Evolutionary conservation across 2,329 filamentous ascomycete genomes (phyloP).

Genomic region (Xylaria sp.): DNA sequence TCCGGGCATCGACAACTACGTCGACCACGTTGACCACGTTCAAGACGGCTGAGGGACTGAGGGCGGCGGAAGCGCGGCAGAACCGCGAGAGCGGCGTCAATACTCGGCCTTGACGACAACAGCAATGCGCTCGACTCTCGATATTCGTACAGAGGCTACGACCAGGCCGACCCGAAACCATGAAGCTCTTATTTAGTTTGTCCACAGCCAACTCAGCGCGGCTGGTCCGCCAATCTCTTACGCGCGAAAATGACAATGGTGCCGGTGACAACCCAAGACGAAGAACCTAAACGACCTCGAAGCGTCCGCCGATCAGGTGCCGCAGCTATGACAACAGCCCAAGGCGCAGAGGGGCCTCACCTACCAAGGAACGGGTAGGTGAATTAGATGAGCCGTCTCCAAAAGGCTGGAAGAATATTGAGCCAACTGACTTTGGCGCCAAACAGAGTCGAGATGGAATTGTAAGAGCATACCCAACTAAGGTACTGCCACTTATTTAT

Average conservation of each 20-base stretch:
- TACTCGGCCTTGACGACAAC: not conserved
- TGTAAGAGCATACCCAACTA: not conserved
- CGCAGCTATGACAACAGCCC: constrained; percentile 15
- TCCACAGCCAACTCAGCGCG: not conserved
- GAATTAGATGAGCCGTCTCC: not conserved
- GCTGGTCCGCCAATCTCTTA: constrained; percentile 8
- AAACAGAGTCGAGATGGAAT: constrained; percentile 12
- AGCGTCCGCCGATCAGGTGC: not conserved
- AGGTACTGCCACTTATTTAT: not conserved
- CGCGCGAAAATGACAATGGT: not conserved
- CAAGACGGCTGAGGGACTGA: not conserved
- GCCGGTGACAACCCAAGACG: not conserved
- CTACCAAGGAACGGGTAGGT: constrained; percentile 10
- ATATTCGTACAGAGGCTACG: not conserved
- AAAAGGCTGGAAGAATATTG: constrained; percentile 10
- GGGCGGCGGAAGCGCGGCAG: not conserved
- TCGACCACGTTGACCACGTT: not conserved
- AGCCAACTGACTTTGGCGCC: constrained; percentile 7
- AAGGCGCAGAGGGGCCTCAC: constrained; percentile 5
- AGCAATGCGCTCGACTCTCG: constrained; percentile 7
- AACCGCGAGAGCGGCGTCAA: not conserved
- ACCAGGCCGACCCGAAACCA: not conserved
- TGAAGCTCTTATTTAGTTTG: not conserved
- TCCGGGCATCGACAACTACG: constrained; percentile 8
- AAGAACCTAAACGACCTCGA: constrained; percentile 2